Evolutionary conservation across 2,329 filamentous ascomycete species (phyloP), one percentile per base, ranked within the genome.

Genomic region (Coniochaeta sp.): DNA sequence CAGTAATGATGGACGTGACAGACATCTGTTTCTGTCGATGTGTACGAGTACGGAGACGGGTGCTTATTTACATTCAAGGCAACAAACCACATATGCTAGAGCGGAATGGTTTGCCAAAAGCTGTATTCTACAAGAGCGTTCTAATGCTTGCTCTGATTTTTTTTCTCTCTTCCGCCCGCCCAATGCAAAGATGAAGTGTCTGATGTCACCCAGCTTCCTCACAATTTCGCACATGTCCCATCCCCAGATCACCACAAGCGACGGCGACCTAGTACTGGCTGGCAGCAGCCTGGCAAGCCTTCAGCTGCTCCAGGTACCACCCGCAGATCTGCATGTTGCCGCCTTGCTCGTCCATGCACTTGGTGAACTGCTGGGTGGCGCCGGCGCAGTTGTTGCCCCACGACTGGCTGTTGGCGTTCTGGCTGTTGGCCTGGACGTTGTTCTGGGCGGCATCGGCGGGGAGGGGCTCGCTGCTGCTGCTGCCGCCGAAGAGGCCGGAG

Each of bases 301-400:
- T 93, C 76, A 99, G 82, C 84, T 99, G 93, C 76, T 99, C 95
- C 69, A 99, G 80, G 76, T 99, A 99, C 93, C 93, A 99, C 67
- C 90, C 89, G 80, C 95, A 99, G 73, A 97, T 96, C 73, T 89
- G 88, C 89, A 99, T 87, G 78, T 95, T 92, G 68, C 95, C 95
- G 73, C 87, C 81, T 76, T 99, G 89, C 72, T 98, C 90, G 76
- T 98, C 93, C 88, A 99, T 89, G 83, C 95, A 99, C 80, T 88
- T 89, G 70, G 91, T 93, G 83, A 99, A 98, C 77, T 84, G 86
- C 76, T 87, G 86, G 59, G 92, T 87, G 68, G 95, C 91, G 59
- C 81, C 85, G 65, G 86, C 86, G 79, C 95, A 99, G 74, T 89
- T 89, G 76, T 77, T 82, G 71, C 77, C 74, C 71, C 77, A 80